These are phyloP conservation scores for Iberis pinnata DNA, from an alignment of 345 rosid genomes.

Conservation along the genomic window DNA sequence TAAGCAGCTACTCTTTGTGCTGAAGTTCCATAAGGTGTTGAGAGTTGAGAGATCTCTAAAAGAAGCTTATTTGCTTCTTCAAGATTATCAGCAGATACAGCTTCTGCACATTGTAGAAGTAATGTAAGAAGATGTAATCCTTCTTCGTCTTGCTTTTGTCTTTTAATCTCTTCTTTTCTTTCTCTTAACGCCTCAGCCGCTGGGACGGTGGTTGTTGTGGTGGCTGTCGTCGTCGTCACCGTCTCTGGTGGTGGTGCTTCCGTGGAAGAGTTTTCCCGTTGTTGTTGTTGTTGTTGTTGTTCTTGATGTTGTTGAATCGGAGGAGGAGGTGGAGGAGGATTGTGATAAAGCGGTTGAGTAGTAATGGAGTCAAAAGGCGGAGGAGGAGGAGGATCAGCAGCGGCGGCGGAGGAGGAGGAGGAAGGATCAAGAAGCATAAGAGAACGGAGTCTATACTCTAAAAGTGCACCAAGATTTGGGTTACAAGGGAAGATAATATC, in stretches of 20 bases:
- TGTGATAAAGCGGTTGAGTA: slow-evolving; percentile 5
- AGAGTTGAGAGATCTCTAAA: slow-evolving; percentile 77
- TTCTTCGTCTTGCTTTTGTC: slow-evolving; percentile 80
- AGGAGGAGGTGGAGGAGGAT: slow-evolving; percentile 18
- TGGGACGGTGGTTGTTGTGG: slow-evolving; percentile 19
- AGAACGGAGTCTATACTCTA: slow-evolving; percentile 73
- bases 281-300: slow-evolving; percentile 25
- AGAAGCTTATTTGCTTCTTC: slow-evolving; percentile 91
- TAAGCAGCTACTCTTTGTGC: slow-evolving; percentile 98
- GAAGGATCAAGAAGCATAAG: slow-evolving; percentile 46
- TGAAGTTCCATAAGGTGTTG: slow-evolving; percentile 90
- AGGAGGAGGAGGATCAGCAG: slow-evolving; percentile 27
- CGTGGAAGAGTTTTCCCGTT: slow-evolving; percentile 43
- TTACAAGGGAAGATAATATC: slow-evolving; percentile 92
- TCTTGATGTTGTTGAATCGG: slow-evolving; percentile 18
- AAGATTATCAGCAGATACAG: slow-evolving; percentile 75
- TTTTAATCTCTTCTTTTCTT: slow-evolving; percentile 63
- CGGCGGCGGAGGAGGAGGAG: slow-evolving; percentile 21
- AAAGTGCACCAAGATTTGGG: slow-evolving; percentile 78
- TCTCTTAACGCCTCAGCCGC: slow-evolving; percentile 37
- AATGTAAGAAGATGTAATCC: slow-evolving; percentile 87
- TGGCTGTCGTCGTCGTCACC: slow-evolving; percentile 29
- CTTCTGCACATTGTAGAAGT: slow-evolving; percentile 95
- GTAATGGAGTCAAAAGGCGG: slow-evolving; percentile 17
- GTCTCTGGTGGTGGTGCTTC: slow-evolving; percentile 36